Conservation (phyloP, 768 basidiomycete species). For the Kwoniella bestiolae region DNA sequence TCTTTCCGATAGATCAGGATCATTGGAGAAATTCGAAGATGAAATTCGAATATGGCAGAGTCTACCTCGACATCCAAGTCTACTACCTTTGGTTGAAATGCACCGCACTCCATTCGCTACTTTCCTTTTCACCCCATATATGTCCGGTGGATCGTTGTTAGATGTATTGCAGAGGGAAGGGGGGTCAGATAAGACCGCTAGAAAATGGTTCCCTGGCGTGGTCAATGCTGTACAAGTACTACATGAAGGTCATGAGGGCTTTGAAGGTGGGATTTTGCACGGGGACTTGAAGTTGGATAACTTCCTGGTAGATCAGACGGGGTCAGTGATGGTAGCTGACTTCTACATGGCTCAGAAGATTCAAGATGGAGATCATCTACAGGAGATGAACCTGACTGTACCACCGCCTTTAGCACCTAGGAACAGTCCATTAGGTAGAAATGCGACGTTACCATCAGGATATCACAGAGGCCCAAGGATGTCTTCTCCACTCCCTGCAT, state of each 20-base stretch:
- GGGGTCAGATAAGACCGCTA: conserved; percentile 55
- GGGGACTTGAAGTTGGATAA: conserved; percentile 98
- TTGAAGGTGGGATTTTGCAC: conserved; percentile 75
- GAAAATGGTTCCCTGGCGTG: conserved; percentile 56
- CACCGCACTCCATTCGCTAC: conserved; percentile 47
- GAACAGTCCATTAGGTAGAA: conserved; percentile 11
- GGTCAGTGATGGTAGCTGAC: conserved; percentile 51
- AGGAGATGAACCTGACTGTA: conserved; percentile 8
- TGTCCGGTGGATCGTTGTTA: conserved; percentile 54
- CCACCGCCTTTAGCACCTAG: conserved; percentile 26
- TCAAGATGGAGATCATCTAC: conserved; percentile 43
- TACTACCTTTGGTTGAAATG: conserved; percentile 55
- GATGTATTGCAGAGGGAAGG: conserved; percentile 54
- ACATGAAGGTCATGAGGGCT: conserved; percentile 50
- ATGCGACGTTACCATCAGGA: conserved; percentile 25
- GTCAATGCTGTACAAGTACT: conserved; percentile 55
- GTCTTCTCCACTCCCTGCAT: conserved; percentile 26
- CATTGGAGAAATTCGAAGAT: conserved; percentile 56
- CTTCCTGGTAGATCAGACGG: conserved; percentile 82
- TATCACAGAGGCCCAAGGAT: conserved; percentile 22
- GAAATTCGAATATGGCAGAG: conserved; percentile 51
- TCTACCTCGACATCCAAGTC: conserved; percentile 46
- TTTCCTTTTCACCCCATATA: conserved; percentile 55
- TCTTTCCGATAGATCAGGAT: conserved; percentile 54
- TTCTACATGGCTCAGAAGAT: conserved; percentile 55